These are phyloP conservation scores for Trifolium repens DNA, from an alignment of 306 rosid species.

Conservation along the genomic window DNA sequence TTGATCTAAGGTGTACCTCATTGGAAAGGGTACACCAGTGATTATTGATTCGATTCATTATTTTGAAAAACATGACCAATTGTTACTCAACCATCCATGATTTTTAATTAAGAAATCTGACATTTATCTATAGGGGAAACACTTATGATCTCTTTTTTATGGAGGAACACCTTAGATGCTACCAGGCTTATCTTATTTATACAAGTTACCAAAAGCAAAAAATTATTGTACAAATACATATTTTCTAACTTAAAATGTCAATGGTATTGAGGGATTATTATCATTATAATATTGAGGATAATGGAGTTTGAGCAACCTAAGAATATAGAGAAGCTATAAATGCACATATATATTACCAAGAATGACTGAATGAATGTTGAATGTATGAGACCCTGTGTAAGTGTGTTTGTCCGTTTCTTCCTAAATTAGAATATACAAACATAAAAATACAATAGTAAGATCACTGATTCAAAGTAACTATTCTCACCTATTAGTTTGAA, in stretches of 20 bases:
- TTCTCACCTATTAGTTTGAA: constrained; percentile 73
- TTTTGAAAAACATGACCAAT: background rate
- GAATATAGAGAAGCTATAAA: constrained; percentile 19
- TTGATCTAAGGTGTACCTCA: background rate
- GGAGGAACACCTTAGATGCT: constrained; percentile 1
- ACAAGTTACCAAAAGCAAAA: constrained; percentile 23
- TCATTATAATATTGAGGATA: constrained; percentile 21
- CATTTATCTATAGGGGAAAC: background rate
- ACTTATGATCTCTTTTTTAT: background rate
- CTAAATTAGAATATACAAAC: constrained; percentile 26
- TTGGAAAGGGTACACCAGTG: constrained; percentile 4
- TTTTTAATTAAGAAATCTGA: constrained; percentile 2
- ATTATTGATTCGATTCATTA: background rate
- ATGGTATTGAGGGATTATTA: constrained; percentile 26
- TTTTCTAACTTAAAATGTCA: constrained; percentile 24
- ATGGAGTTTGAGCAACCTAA: constrained; percentile 38
- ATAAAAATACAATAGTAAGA: constrained; percentile 37
- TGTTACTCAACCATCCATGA: background rate
- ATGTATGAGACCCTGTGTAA: constrained; percentile 18
- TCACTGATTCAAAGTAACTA: constrained; percentile 10
- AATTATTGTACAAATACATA: constrained; percentile 6
- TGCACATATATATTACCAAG: constrained; percentile 29
- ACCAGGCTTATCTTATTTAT: constrained; percentile 28
- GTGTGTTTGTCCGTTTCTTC: constrained; percentile 10
- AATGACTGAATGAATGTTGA: constrained; percentile 27